phyloP scores from a whole-genome alignment of 768 basidiomycete species.

The Mrakia gelida region DNA sequence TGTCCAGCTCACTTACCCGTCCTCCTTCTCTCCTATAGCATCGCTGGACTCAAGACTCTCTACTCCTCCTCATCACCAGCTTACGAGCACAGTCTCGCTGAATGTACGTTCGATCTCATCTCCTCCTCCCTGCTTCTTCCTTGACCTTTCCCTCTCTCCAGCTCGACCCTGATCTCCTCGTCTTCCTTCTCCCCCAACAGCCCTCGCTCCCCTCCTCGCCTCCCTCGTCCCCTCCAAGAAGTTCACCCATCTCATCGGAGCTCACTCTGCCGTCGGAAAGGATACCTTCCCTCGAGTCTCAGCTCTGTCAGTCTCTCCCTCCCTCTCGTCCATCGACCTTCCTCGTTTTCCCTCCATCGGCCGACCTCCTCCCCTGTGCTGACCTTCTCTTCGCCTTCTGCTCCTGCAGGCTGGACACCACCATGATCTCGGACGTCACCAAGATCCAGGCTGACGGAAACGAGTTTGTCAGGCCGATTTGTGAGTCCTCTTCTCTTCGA shows the following conservation, averaged over 20 bases:
- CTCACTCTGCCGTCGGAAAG: slow-evolving; percentile 88
- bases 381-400: neutral
- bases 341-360: neutral
- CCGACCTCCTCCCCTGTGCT: neutral
- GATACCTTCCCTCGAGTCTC: slow-evolving; percentile 89
- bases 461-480: slow-evolving; percentile 33
- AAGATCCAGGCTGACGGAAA: slow-evolving; percentile 30
- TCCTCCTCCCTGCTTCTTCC: neutral
- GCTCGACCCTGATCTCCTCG: neutral
- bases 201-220: slow-evolving; percentile 75
- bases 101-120: slow-evolving; percentile 42
- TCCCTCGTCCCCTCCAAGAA: slow-evolving; percentile 61
- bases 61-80: slow-evolving; percentile 59
- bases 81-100: slow-evolving; percentile 67
- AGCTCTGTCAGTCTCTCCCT: slow-evolving; percentile 48
- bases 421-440: slow-evolving; percentile 50
- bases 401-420: slow-evolving; percentile 59
- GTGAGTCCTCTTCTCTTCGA: slow-evolving; percentile 1
- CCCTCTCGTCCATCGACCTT: neutral
- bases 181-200: slow-evolving; percentile 29
- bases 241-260: slow-evolving; percentile 87
- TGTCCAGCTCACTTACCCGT: neutral
- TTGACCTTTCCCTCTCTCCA: neutral
- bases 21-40: slow-evolving; percentile 33
- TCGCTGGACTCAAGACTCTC: slow-evolving; percentile 44